A percentile compares a stretch with the other conserved stretches of the same genome.
These are phyloP conservation scores for Ceratocystis destructans DNA, from an alignment of 2,329 filamentous ascomycete species.

Conservation along the genomic window DNA sequence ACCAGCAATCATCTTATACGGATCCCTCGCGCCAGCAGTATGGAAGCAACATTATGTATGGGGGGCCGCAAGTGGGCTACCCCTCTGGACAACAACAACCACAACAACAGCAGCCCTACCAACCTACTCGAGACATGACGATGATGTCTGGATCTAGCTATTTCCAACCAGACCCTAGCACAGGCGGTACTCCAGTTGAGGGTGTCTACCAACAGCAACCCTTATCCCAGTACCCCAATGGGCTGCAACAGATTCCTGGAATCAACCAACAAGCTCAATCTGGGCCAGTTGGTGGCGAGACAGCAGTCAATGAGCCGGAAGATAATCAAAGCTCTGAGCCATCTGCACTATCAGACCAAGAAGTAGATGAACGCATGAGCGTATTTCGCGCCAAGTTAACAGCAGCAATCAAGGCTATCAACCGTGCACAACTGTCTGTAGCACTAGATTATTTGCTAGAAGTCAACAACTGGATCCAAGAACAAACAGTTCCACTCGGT, in stretches of 20 bases:
- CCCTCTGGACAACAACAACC: background rate
- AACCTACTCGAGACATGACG: conserved; percentile 1
- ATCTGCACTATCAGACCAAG: conserved; percentile 4
- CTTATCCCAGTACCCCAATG: conserved; percentile 1
- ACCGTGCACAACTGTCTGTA: background rate
- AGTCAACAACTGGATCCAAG: background rate
- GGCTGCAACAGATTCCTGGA: background rate
- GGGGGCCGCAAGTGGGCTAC: background rate
- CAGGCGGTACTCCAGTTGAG: background rate
- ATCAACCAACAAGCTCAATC: background rate
- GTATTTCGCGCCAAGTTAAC: background rate
- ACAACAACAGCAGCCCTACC: conserved; percentile 5
- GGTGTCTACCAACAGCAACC: conserved; percentile 4
- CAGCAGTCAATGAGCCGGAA: background rate
- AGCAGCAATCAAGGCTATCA: background rate
- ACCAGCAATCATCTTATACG: conserved; percentile 1
- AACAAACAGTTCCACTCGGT: conserved; percentile 8
- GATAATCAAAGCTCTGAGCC: background rate
- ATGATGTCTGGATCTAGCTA: conserved; percentile 5
- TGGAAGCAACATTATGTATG: conserved; percentile 5
- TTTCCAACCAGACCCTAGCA: conserved; percentile 6
- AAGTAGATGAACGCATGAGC: conserved; percentile 3
- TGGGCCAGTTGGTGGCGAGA: conserved; percentile 1
- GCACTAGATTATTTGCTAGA: background rate
- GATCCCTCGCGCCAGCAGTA: conserved; percentile 7